Evolutionary conservation across 345 rosid genomes (phyloP), one percentile per base, ranked within the genome.

Genomic region (Hevea brasiliensis): DNA sequence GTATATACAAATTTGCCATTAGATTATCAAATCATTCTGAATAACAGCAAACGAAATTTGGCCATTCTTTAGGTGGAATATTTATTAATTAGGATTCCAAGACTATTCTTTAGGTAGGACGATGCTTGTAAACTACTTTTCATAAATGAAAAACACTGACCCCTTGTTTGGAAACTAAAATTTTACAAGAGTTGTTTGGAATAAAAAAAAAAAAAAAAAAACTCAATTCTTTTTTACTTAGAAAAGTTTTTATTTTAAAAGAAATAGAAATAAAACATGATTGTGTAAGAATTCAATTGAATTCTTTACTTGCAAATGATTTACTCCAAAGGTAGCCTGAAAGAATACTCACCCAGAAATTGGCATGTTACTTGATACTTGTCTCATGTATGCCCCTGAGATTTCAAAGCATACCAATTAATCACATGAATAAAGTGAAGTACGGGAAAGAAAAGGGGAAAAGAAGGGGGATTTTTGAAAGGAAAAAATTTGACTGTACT

Each of bases 311-410:
- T n/a, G n/a, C n/a, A n/a, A n/a, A n/a, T n/a, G n/a, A n/a, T n/a
- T n/a, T n/a, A n/a, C n/a, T n/a, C n/a, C n/a, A n/a, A n/a, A n/a
- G n/a, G n/a, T n/a, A n/a, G n/a, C n/a, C n/a, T n/a, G n/a, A n/a
- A n/a, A n/a, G n/a, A n/a, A n/a, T 58, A 65, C 54, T 81, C 82
- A 94, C 98, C 95, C 84, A 47, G 85, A 71, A 64, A 86, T 84
- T 70, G 73, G 83, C 66, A 84, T 72, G 78, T 40, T 82, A 72
- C 83, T 84, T 21, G 88, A 84, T 67, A 80, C 61, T 81, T 84
- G 87, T 55, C 83, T 83, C 58, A 72, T 69, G 76, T 84, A 79
- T 55, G 87, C 61, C 83, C 96, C 99, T 95, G 90, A 32, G 76
- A 70, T 41, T 76, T 54, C 67, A 37, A 75, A 74, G 67, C 65